phyloP scores from a whole-genome alignment of 805 yeast species.

The Saccharomyces jurei region DNA sequence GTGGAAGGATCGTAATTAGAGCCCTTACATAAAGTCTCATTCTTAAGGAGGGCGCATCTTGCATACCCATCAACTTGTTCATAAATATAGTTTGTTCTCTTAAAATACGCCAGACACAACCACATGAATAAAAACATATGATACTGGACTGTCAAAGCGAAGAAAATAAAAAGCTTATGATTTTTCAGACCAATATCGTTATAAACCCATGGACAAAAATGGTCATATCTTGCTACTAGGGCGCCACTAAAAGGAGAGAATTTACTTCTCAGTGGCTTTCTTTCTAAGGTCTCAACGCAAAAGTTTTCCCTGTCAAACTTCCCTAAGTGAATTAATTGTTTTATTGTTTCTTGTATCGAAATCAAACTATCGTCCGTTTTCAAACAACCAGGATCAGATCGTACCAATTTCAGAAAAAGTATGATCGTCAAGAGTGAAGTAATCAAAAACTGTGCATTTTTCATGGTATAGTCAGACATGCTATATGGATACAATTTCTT shows the following conservation, averaged over 20 bases:
- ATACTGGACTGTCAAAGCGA: conserved; percentile 38
- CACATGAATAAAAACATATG: conserved; percentile 41
- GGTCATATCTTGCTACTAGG: conserved; percentile 79
- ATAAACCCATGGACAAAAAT: conserved; percentile 90
- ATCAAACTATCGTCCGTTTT: conserved; percentile 47
- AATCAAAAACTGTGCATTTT: conserved; percentile 19
- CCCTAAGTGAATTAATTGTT: conserved; percentile 48
- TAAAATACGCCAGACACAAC: conserved; percentile 39
- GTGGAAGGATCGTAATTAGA: conserved; percentile 44
- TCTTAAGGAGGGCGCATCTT: conserved; percentile 40
- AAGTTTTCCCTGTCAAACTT: conserved; percentile 69
- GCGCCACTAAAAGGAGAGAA: conserved; percentile 51
- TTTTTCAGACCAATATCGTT: conserved; percentile 84
- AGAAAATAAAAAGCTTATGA: conserved; percentile 70
- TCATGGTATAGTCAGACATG: conserved; percentile 31
- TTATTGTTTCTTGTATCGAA: conserved; percentile 39
- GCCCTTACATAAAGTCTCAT: conserved; percentile 53
- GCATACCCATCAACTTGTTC: conserved; percentile 21
- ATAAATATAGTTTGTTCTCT: conserved; percentile 39
- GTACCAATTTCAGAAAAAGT: conserved; percentile 43
- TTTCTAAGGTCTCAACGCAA: conserved; percentile 63
- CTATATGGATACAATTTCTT: conserved; percentile 45
- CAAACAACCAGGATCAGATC: conserved; percentile 75
- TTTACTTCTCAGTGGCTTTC: conserved; percentile 74
- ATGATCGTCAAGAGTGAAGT: background rate